Conservation (phyloP, 2,329 filamentous ascomycete genomes). For the Pseudogymnoascus sp. region DNA sequence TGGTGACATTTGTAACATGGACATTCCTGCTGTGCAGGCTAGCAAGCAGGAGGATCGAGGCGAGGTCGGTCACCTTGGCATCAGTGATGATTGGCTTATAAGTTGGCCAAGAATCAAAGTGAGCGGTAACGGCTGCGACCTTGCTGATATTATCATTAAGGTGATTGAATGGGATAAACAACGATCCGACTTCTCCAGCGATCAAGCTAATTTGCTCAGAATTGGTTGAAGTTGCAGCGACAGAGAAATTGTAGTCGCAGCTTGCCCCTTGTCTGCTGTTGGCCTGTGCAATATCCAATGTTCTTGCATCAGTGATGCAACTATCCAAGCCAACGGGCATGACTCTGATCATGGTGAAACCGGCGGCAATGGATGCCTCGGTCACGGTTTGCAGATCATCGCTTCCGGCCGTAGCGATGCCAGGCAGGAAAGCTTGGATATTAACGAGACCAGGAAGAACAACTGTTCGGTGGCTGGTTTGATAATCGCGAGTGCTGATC, state of each 20-base stretch:
- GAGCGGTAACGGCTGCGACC: conserved; percentile 67
- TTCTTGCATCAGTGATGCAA: conserved; percentile 62
- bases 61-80: conserved; percentile 69
- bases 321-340: conserved; percentile 68
- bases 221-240: conserved; percentile 64
- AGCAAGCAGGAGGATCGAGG: conserved; percentile 69
- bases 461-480: conserved; percentile 75
- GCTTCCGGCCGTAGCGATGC: conserved; percentile 55
- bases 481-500: conserved; percentile 76
- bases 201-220: conserved; percentile 66
- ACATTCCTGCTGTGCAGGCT: conserved; percentile 71
- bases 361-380: conserved; percentile 63
- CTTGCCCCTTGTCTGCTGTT: conserved; percentile 59
- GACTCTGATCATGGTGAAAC: conserved; percentile 72
- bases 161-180: conserved; percentile 75
- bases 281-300: conserved; percentile 62
- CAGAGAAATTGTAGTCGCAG: conserved; percentile 75
- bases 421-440: conserved; percentile 70
- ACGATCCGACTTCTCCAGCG: conserved; percentile 63
- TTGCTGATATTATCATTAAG: conserved; percentile 76
- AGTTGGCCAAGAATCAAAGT: conserved; percentile 69
- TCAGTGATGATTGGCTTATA: conserved; percentile 76
- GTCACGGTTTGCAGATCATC: conserved; percentile 61
- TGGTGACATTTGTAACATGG: conserved; percentile 73
- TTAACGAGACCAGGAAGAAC: conserved; percentile 69